Evolutionary conservation across 2,329 filamentous ascomycete species (phyloP).

Genomic region (Triangularia setosa): DNA sequence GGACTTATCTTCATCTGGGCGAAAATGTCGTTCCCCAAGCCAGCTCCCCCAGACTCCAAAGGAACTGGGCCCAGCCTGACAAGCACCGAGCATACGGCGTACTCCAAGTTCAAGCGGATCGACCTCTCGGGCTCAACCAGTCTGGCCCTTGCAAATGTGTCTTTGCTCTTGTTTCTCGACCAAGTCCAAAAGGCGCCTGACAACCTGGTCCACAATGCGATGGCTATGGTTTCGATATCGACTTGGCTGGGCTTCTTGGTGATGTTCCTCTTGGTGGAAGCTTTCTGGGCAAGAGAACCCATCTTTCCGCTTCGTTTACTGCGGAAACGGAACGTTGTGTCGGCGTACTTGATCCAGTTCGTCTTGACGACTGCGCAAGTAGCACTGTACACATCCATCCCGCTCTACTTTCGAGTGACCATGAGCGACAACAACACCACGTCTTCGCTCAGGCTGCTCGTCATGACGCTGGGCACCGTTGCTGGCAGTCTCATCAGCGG

Average conservation of each 20-base stretch:
- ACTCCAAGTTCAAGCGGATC: constrained; percentile 12
- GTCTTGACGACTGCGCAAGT: constrained; percentile 12
- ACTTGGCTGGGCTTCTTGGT: constrained; percentile 8
- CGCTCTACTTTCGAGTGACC: constrained; percentile 12
- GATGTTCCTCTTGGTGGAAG: constrained; percentile 7
- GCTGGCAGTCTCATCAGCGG: constrained; percentile 10
- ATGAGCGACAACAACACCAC: background rate
- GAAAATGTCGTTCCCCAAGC: constrained; percentile 11
- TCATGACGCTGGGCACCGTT: constrained; percentile 12
- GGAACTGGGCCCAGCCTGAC: background rate
- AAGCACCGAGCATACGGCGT: background rate
- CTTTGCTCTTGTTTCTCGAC: constrained; percentile 10
- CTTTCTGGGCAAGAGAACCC: constrained; percentile 10
- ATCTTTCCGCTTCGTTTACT: constrained; percentile 7
- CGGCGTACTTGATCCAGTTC: constrained; percentile 13
- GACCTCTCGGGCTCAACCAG: constrained; percentile 14
- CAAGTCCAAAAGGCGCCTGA: background rate
- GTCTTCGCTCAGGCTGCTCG: constrained; percentile 3
- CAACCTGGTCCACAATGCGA: background rate
- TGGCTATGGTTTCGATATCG: background rate
- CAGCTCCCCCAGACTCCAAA: background rate
- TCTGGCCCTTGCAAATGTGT: constrained; percentile 12
- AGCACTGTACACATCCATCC: constrained; percentile 11
- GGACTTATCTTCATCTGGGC: constrained; percentile 13
- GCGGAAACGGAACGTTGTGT: constrained; percentile 3